Evolutionary conservation across 208 protist genomes (phyloP).

Genomic region (Zelonia costaricensis): DNA sequence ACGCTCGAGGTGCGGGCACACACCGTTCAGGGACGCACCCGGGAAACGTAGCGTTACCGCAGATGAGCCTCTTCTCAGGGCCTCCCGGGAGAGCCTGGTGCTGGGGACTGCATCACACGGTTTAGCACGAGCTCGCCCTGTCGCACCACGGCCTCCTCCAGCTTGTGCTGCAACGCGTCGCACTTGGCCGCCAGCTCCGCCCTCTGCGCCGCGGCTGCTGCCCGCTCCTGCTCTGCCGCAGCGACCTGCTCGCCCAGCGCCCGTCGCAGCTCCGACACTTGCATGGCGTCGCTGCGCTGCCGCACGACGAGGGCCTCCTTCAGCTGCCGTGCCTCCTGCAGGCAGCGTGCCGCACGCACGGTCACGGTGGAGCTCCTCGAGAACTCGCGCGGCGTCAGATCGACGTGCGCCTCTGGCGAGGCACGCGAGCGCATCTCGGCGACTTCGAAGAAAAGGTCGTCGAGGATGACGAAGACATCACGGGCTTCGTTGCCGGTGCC

Average conservation of each 20-base stretch:
- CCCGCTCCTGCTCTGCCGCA: not conserved
- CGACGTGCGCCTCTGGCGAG: slow-evolving; percentile 1
- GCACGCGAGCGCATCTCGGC: slow-evolving; percentile 28
- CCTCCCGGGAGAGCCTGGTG: not conserved
- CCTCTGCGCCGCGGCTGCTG: not conserved
- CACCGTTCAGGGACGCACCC: too few relatives aligned
- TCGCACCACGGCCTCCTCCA: not conserved
- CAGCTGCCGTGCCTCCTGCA: slow-evolving; percentile 18
- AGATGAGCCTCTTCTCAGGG: not conserved
- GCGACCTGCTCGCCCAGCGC: slow-evolving; percentile 20
- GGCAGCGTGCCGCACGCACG: slow-evolving; percentile 16
- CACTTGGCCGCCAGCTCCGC: slow-evolving; percentile 9
- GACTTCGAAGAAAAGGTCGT: slow-evolving; percentile 32
- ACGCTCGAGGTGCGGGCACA: too few relatives aligned
- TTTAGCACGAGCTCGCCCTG: slow-evolving; percentile 13
- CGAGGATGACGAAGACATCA: slow-evolving; percentile 21
- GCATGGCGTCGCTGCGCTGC: slow-evolving; percentile 11
- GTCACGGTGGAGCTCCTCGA: slow-evolving; percentile 8
- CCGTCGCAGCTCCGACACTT: slow-evolving; percentile 21
- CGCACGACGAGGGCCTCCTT: slow-evolving; percentile 19
- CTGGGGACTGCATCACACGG: slow-evolving; percentile 16
- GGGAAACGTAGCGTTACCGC: too few relatives aligned
- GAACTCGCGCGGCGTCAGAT: slow-evolving; percentile 17
- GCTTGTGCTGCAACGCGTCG: slow-evolving; percentile 6
- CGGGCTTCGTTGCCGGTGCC: slow-evolving; percentile 9